These are phyloP conservation scores for Penicillium fimorum DNA, from an alignment of 495 filamentous ascomycete genomes.

Conservation along the genomic window DNA sequence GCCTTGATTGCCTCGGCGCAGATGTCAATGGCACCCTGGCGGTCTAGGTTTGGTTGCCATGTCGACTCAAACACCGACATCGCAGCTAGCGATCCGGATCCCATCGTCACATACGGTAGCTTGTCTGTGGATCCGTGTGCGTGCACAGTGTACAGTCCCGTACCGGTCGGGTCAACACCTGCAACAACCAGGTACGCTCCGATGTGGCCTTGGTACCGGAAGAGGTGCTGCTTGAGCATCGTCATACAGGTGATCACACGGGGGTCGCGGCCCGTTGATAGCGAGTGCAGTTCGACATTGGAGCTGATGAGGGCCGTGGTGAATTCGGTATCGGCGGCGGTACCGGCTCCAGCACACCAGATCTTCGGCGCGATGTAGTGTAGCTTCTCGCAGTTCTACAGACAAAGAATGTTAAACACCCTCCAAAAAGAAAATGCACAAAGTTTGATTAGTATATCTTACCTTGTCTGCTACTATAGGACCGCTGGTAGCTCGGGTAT, in stretches of 20 bases:
- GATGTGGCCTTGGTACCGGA: conserved; percentile 96
- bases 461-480: conserved; percentile 99
- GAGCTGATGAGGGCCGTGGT: conserved; percentile 98
- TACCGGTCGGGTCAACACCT: conserved; percentile 93
- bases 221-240: conserved; percentile 98
- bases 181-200: conserved; percentile 98
- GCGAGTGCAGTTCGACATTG: conserved; percentile 92
- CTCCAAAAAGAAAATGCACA: neutral
- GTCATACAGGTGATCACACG: conserved; percentile 99
- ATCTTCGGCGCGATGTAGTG: conserved; percentile 99
- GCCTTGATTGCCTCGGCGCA: conserved; percentile 87
- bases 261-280: conserved; percentile 92
- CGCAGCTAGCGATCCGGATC: conserved; percentile 89
- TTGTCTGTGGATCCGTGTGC: conserved; percentile 99
- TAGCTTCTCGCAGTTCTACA: conserved; percentile 96
- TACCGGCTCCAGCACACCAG: conserved; percentile 99
- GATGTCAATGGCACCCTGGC: conserved; percentile 78
- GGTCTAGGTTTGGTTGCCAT: conserved; percentile 79
- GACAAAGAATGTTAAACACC: neutral
- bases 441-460: conserved; percentile 9
- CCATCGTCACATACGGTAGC: conserved; percentile 99
- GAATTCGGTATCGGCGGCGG: conserved; percentile 98
- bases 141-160: conserved; percentile 97
- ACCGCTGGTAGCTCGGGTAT: conserved; percentile 95
- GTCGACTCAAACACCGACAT: conserved; percentile 98